phyloP scores from a whole-genome alignment of 2,329 filamentous ascomycete species.

The Colletotrichum magnum region DNA sequence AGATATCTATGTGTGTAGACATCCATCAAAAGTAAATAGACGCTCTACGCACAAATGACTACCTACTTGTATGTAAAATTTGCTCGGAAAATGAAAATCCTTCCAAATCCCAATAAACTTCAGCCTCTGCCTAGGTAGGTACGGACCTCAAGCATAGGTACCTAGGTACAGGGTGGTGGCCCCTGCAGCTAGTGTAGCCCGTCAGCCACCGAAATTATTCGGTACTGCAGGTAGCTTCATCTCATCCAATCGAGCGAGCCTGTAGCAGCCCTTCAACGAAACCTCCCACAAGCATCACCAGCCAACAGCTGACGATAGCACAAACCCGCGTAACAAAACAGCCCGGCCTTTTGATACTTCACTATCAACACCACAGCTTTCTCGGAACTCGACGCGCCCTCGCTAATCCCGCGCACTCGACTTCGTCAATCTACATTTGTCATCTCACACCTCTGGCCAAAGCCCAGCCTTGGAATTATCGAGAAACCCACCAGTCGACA shows the following conservation, averaged over 20 bases:
- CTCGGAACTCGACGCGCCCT: background rate
- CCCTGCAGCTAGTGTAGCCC: conserved; percentile 5
- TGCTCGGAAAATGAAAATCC: no score
- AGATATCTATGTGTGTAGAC: no score
- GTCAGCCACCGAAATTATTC: background rate
- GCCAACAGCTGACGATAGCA: conserved; percentile 13
- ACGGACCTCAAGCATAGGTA: no score
- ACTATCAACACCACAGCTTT: no score
- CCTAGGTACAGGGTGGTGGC: background rate
- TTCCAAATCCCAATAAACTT: no score
- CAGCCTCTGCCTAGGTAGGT: no score
- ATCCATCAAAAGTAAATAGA: no score
- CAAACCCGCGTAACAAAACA: background rate
- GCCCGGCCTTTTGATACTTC: no score
- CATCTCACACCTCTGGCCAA: conserved; percentile 5
- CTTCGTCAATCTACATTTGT: background rate
- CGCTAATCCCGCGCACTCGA: background rate
- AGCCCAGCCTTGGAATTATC: conserved; percentile 11
- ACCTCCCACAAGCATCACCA: conserved; percentile 27
- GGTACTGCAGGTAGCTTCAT: background rate
- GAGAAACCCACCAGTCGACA: conserved; percentile 7
- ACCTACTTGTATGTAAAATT: no score
- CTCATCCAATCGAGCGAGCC: conserved; percentile 25
- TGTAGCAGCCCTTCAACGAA: conserved; percentile 17
- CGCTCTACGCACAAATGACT: no score